Conservation (phyloP, 2,329 filamentous ascomycete species). For the Penicillium sp. region DNA sequence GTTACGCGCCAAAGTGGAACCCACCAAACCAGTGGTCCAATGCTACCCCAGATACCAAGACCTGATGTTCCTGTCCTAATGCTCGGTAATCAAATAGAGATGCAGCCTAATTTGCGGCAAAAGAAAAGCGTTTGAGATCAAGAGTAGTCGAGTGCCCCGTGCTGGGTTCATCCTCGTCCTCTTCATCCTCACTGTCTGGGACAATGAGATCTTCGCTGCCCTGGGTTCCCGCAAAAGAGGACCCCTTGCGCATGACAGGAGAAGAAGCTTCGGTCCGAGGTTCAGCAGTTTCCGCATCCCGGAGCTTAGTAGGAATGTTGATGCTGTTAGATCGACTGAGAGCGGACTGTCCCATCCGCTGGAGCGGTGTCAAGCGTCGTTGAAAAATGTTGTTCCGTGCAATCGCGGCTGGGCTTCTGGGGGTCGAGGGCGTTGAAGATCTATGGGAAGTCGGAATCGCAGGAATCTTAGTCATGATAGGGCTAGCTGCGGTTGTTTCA, state of each 20-base stretch:
- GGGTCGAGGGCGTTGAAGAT: conserved; percentile 4
- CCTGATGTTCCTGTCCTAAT: conserved; percentile 8
- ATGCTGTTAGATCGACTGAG: conserved; percentile 39
- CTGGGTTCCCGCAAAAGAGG: conserved; percentile 14
- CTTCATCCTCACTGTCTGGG: conserved; percentile 50
- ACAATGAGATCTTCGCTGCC: conserved; percentile 55
- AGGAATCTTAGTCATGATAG: conserved; percentile 11
- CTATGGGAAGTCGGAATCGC: conserved; percentile 8
- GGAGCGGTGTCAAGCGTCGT: conserved; percentile 39
- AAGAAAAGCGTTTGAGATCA: conserved; percentile 40
- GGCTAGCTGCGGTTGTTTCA: background rate
- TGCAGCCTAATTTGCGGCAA: conserved; percentile 26
- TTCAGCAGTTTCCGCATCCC: conserved; percentile 5
- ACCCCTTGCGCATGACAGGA: background rate
- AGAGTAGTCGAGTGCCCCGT: conserved; percentile 17
- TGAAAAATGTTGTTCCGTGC: conserved; percentile 11
- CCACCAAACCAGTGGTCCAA: conserved; percentile 3
- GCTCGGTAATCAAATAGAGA: conserved; percentile 16
- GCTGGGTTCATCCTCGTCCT: conserved; percentile 24
- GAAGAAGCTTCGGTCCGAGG: conserved; percentile 6
- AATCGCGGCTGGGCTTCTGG: conserved; percentile 13
- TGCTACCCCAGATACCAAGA: conserved; percentile 10
- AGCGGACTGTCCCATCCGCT: conserved; percentile 42
- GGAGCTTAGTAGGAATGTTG: conserved; percentile 26
- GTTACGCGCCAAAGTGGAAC: conserved; percentile 13